These are phyloP conservation scores for Didymellaceae sp. DNA, from an alignment of 2,329 filamentous ascomycete genomes.

Conservation along the genomic window DNA sequence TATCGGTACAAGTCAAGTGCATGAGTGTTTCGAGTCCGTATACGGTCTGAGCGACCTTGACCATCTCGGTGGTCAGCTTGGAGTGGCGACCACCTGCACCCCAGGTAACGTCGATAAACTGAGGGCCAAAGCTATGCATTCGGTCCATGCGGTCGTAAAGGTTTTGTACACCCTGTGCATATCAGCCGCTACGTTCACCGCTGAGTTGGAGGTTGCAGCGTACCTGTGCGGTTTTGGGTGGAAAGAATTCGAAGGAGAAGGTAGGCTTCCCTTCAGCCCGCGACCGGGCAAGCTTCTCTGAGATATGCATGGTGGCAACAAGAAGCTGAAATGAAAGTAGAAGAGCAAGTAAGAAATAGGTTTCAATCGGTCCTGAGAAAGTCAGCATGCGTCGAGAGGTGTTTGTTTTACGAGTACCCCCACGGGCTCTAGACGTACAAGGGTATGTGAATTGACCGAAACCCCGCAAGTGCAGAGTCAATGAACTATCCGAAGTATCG, in stretches of 20 bases:
- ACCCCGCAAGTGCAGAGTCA: slow-evolving; percentile 21
- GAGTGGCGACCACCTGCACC: slow-evolving; percentile 91
- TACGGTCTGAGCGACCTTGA: slow-evolving; percentile 90
- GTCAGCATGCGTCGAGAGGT: slow-evolving; percentile 5
- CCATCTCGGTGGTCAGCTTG: slow-evolving; percentile 96
- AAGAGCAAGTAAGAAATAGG: background rate
- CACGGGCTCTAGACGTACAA: slow-evolving; percentile 31
- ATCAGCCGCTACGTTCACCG: slow-evolving; percentile 19
- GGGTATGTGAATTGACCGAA: slow-evolving; percentile 17
- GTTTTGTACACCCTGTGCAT: slow-evolving; percentile 81
- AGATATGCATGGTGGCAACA: slow-evolving; percentile 82
- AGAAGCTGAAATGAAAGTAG: slow-evolving; percentile 7
- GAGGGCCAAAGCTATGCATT: slow-evolving; percentile 92
- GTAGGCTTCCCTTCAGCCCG: slow-evolving; percentile 80
- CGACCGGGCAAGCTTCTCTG: slow-evolving; percentile 84
- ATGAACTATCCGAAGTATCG: slow-evolving; percentile 53
- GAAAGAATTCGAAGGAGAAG: slow-evolving; percentile 99
- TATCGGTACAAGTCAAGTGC: slow-evolving; percentile 98
- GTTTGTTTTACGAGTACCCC: slow-evolving; percentile 24
- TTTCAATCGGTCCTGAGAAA: slow-evolving; percentile 6
- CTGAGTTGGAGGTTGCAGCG: background rate
- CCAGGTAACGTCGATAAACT: slow-evolving; percentile 99
- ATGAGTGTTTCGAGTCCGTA: slow-evolving; percentile 98
- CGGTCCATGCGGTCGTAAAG: slow-evolving; percentile 99
- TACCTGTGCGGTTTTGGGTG: slow-evolving; percentile 88